Percentiles rank a stretch among this genome's conserved stretches.
Conservation (phyloP, 148 eudicot species). For the Camellia lanceoleosa region DNA sequence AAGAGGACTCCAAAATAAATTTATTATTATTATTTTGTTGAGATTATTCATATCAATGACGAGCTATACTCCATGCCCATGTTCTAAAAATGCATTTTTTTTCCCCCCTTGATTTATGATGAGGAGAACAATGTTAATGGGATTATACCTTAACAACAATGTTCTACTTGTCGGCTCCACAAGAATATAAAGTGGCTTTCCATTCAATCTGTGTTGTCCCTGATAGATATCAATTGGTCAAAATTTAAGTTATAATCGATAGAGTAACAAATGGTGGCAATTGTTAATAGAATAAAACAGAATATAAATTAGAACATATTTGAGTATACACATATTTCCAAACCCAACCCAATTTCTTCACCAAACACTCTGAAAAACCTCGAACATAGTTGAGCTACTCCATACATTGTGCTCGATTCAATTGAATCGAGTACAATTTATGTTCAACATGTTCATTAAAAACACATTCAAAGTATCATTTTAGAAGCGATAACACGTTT, state of each 20-base stretch:
- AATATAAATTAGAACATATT: too few species aligned
- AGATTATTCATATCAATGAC: background rate
- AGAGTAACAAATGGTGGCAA: too few species aligned
- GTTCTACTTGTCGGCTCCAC: slow-evolving; percentile 61
- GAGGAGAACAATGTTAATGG: background rate
- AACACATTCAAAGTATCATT: too few species aligned
- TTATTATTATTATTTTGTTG: background rate
- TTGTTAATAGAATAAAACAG: too few species aligned
- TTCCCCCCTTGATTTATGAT: background rate
- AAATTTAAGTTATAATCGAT: too few species aligned
- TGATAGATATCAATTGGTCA: slow-evolving; percentile 12
- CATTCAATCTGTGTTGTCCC: slow-evolving; percentile 54
- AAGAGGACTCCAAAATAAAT: background rate
- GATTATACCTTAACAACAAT: slow-evolving; percentile 18
- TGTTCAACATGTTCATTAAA: too few species aligned
- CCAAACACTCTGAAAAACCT: too few species aligned
- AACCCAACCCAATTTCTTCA: too few species aligned
- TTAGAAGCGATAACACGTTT: background rate
- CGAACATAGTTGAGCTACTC: too few species aligned
- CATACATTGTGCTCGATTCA: too few species aligned
- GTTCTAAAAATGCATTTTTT: background rate
- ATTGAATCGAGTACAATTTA: too few species aligned
- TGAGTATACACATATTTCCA: too few species aligned
- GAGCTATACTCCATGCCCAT: background rate
- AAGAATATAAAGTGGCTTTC: slow-evolving; percentile 65